Evolutionary conservation across 2,329 filamentous ascomycete species (phyloP).

Genomic region (Fusarium chaquense): DNA sequence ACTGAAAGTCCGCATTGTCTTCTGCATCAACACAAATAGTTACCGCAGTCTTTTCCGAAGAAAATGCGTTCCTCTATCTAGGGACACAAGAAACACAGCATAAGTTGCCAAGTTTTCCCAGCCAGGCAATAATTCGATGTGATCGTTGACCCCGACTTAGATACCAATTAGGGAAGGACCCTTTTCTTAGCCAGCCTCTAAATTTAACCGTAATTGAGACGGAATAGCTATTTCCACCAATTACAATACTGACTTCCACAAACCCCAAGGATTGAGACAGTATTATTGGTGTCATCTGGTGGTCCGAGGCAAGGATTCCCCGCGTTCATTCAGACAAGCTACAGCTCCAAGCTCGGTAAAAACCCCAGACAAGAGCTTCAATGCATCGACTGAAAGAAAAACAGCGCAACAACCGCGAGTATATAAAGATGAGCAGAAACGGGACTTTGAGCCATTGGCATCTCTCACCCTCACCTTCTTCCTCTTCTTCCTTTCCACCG

Average conservation of each 20-base stretch:
- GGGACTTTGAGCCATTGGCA: not conserved
- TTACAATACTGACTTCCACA: not conserved
- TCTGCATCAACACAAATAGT: not conserved
- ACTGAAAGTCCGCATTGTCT: not conserved
- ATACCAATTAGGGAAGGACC: not conserved
- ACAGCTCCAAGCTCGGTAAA: not conserved
- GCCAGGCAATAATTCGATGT: not conserved
- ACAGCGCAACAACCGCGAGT: not conserved
- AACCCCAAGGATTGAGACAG: not conserved
- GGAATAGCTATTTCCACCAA: conserved; percentile 13
- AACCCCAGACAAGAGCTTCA: not conserved
- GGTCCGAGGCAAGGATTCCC: conserved; percentile 33
- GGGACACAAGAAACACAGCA: not conserved
- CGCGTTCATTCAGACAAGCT: conserved; percentile 18
- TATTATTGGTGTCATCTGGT: conserved; percentile 41
- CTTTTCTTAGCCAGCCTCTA: conserved; percentile 5
- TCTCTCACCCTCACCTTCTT: not conserved
- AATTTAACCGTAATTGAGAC: conserved; percentile 26
- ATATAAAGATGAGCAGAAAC: conserved; percentile 9
- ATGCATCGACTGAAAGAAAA: not conserved
- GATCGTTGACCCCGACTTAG: not conserved
- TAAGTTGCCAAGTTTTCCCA: not conserved
- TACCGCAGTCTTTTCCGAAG: not conserved
- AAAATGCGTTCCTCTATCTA: no score
- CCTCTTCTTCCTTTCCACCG: not conserved